Evolutionary conservation across 108 stramenopile species (phyloP), one percentile per base, ranked within the genome.

Genomic region (Ochromonas danica): DNA sequence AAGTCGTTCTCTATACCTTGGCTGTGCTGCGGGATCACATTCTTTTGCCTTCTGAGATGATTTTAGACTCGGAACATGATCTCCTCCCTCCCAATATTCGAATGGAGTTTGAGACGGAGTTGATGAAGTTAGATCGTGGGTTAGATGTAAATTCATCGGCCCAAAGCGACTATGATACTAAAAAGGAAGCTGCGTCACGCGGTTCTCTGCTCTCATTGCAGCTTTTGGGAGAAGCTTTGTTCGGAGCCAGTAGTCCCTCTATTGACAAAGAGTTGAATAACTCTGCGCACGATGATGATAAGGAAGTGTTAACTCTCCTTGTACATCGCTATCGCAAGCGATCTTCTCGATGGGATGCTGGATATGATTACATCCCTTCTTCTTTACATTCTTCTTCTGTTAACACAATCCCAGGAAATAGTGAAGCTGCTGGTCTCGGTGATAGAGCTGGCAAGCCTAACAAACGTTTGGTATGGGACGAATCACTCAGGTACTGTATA

Each of bases 21-120:
- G n/a, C n/a, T 6, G 3, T 75, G 31, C 22, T 75, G 40, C 36
- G 72, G 10, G 72, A 75, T 75, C 22, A 6, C 17, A 27, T 10
- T 42, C 22, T 60, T 6, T 60, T 75, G 31, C 72, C 72, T 10
- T 6, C 36, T 10, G 72, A 60, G 10, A 75, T 75, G 72, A 10
- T 75, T 6, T 36, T 41, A 27, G 72, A 75, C 31, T 31, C 10
- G 14, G 40, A 45, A 42, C 40, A 27, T 33, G 72, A 75, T 75
- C 38, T 75, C 3, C 35, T 75, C 14, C 72, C 43, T 6, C 25
- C 72, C 14, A 75, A 27, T 38, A 33, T 60, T 27, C 72, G 72
- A 10, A 41, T 35, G 38, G 72, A 75, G 36, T 75, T 75, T 36
- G 72, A 75, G 6, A 6, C 6, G 6, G 27, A 67, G 6, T 67